phyloP scores from a whole-genome alignment of 1,284 basidiomycete genomes.

The Ganoderma boninense region DNA sequence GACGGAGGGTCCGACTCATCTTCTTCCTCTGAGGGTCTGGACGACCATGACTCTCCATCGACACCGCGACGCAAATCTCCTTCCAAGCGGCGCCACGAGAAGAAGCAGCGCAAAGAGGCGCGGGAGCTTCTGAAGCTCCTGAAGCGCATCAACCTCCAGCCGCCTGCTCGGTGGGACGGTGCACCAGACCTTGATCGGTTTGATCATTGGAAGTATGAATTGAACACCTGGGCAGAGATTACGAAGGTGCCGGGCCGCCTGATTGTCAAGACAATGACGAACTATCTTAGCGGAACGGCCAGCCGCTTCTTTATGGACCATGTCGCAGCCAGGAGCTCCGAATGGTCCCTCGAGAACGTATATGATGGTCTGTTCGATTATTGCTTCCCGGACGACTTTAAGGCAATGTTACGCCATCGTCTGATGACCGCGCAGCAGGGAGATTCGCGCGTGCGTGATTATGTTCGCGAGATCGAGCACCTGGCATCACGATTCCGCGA shows the following conservation, averaged over 20 bases:
- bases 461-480: background rate
- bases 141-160: too few species aligned
- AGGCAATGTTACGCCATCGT: background rate
- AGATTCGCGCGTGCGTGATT: background rate
- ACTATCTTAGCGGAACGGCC: background rate
- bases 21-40: too few species aligned
- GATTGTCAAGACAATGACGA: background rate
- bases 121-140: background rate
- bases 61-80: background rate
- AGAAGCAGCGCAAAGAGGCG: background rate
- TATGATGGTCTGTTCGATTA: background rate
- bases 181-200: background rate
- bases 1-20: too few species aligned
- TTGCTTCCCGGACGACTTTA: background rate
- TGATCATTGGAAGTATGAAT: background rate
- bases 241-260: background rate
- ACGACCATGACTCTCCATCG: too few species aligned
- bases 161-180: background rate
- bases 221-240: background rate
- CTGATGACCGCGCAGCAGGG: background rate
- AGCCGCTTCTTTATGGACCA: background rate
- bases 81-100: background rate
- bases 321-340: background rate
- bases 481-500: background rate
- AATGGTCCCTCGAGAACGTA: background rate